phyloP scores from a whole-genome alignment of 495 filamentous ascomycete genomes.

The Entonaema liquescens region DNA sequence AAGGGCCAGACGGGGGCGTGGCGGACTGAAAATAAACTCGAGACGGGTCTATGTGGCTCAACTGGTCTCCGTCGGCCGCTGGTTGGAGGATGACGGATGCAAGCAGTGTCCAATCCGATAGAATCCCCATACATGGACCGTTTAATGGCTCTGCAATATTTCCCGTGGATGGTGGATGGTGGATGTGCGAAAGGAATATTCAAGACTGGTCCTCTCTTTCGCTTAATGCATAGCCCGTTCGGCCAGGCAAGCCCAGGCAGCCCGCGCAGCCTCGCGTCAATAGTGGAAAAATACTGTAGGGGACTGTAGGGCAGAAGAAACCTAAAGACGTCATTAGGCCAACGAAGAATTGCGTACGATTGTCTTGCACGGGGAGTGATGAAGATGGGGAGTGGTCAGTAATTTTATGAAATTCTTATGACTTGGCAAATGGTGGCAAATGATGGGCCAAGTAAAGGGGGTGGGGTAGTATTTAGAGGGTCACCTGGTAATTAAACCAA shows the following conservation, averaged over 20 bases:
- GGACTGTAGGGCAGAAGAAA: slow-evolving; percentile 41
- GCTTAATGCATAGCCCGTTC: slow-evolving; percentile 33
- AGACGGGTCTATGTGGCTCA: slow-evolving; percentile 27
- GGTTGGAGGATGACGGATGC: slow-evolving; percentile 29
- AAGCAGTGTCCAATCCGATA: slow-evolving; percentile 40
- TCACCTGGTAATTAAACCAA: slow-evolving; percentile 29
- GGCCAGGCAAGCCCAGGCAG: too few relatives aligned
- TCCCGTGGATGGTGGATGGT: neutral
- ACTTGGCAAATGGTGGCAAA: slow-evolving; percentile 38
- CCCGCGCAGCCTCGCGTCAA: slow-evolving; percentile 3
- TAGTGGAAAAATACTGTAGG: slow-evolving; percentile 20
- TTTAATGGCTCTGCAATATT: neutral
- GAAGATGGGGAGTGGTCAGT: slow-evolving; percentile 33
- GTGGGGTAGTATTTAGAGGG: slow-evolving; percentile 25
- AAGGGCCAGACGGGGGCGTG: slow-evolving; percentile 29
- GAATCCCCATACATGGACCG: slow-evolving; percentile 11
- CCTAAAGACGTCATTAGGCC: slow-evolving; percentile 41
- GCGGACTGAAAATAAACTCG: slow-evolving; percentile 23
- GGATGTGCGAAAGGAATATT: slow-evolving; percentile 4
- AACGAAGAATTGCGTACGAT: slow-evolving; percentile 36
- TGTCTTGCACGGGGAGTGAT: slow-evolving; percentile 26
- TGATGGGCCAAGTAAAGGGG: slow-evolving; percentile 28
- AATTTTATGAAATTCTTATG: slow-evolving; percentile 35
- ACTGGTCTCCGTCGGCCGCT: slow-evolving; percentile 9
- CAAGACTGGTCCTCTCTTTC: slow-evolving; percentile 17